Percentiles rank a stretch among this genome's conserved stretches.
phyloP scores from a whole-genome alignment of 176 grass and related monocot species.

The Chrysopogon serrulatus region DNA sequence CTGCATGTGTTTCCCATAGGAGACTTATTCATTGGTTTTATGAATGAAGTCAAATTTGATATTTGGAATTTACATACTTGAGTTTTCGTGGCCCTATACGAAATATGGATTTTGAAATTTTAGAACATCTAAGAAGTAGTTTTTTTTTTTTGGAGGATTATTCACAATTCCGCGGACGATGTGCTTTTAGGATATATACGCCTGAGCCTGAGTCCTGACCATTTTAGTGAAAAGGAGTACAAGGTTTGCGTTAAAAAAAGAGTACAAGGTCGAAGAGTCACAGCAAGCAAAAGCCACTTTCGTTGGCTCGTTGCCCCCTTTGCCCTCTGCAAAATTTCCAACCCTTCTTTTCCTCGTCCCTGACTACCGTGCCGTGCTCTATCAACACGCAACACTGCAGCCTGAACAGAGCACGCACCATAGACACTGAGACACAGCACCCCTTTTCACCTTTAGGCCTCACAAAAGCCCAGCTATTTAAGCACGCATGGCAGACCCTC shows the following conservation, averaged over 20 bases:
- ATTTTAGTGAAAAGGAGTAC: neutral
- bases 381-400: conserved; percentile 41
- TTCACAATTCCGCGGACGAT: neutral
- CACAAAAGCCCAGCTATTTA: conserved; percentile 63
- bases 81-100: too few species aligned
- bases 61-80: too few species aligned
- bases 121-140: neutral
- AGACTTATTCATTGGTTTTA: too few species aligned
- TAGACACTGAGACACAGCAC: neutral
- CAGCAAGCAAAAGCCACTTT: conserved; percentile 42
- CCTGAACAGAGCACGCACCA: conserved; percentile 11
- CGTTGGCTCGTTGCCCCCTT: conserved; percentile 30
- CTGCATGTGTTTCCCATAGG: too few species aligned
- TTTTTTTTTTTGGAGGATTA: neutral
- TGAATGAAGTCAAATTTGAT: too few species aligned
- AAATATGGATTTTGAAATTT: neutral
- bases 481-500: conserved; percentile 26
- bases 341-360: conserved; percentile 15
- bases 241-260: neutral
- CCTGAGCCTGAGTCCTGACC: too few species aligned
- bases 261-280: neutral
- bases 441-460: conserved; percentile 33
- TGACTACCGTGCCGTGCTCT: conserved; percentile 44
- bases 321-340: conserved; percentile 45
- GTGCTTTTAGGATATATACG: neutral